Percentiles rank a stretch among this genome's conserved stretches.
Evolutionary conservation across 495 filamentous ascomycete genomes (phyloP).

Genomic region (Penicillium roqueforti): DNA sequence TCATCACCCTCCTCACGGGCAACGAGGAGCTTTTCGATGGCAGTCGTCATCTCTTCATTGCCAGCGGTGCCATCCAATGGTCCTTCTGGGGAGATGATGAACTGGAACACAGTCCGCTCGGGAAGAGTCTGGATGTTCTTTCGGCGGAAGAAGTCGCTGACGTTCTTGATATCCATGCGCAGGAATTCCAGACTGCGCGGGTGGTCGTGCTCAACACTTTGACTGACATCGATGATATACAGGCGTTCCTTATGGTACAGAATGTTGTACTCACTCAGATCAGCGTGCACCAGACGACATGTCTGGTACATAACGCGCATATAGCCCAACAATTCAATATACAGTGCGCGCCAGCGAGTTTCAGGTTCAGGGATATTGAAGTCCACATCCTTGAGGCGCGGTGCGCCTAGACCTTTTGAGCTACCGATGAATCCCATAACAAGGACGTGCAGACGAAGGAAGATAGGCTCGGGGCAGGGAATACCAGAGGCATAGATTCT

Average conservation of each 20-base stretch:
- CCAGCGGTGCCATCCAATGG: constrained; percentile 36
- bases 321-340: constrained; percentile 76
- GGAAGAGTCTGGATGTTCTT: constrained; percentile 74
- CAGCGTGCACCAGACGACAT: constrained; percentile 88
- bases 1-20: constrained; percentile 38
- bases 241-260: constrained; percentile 80
- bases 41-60: constrained; percentile 40
- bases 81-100: constrained; percentile 61
- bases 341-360: constrained; percentile 66
- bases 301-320: constrained; percentile 90
- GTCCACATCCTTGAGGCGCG: constrained; percentile 73
- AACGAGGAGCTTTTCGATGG: constrained; percentile 48
- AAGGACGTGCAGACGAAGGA: constrained; percentile 82
- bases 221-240: constrained; percentile 95
- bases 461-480: constrained; percentile 82
- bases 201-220: constrained; percentile 95
- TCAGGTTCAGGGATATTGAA: constrained; percentile 53
- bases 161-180: constrained; percentile 96
- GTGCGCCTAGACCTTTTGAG: constrained; percentile 78
- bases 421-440: constrained; percentile 92
- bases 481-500: constrained; percentile 79
- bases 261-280: constrained; percentile 96
- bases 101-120: constrained; percentile 72
- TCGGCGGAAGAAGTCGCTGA: constrained; percentile 82
- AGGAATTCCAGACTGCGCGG: constrained; percentile 87